phyloP scores from a whole-genome alignment of 257 asterid species.

The Asclepias syriaca region DNA sequence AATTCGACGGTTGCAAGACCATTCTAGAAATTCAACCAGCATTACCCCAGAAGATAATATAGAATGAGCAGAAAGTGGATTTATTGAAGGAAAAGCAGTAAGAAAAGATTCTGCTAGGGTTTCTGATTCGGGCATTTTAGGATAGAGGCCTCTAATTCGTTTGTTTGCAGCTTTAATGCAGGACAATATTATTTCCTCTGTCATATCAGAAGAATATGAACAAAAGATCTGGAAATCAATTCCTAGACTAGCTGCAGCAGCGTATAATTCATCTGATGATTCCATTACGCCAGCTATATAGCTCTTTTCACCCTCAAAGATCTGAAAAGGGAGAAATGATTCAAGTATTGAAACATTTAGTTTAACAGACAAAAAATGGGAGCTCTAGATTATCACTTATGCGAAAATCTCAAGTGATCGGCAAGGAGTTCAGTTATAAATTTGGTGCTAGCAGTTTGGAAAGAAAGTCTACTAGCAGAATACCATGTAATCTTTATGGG shows the following conservation, averaged over 20 bases:
- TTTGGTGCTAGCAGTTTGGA: neutral
- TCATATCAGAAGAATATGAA: conserved; percentile 74
- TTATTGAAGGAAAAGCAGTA: conserved; percentile 80
- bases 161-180: conserved; percentile 59
- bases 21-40: conserved; percentile 63
- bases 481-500: neutral
- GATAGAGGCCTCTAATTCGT: conserved; percentile 47
- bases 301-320: conserved; percentile 80
- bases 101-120: conserved; percentile 89
- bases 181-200: conserved; percentile 74
- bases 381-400: neutral
- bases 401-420: neutral
- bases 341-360: conserved; percentile 2
- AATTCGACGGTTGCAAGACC: conserved; percentile 44
- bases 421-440: neutral
- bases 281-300: conserved; percentile 72
- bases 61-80: conserved; percentile 91
- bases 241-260: conserved; percentile 94
- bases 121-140: conserved; percentile 74
- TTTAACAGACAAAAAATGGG: neutral
- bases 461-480: neutral
- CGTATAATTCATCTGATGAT: conserved; percentile 90
- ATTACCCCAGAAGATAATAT: conserved; percentile 63
- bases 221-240: conserved; percentile 72
- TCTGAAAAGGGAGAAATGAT: conserved; percentile 38